Base-by-base conservation (phyloP, 2,329 filamentous ascomycete genomes). In the Fusarium heterosporum region DNA sequence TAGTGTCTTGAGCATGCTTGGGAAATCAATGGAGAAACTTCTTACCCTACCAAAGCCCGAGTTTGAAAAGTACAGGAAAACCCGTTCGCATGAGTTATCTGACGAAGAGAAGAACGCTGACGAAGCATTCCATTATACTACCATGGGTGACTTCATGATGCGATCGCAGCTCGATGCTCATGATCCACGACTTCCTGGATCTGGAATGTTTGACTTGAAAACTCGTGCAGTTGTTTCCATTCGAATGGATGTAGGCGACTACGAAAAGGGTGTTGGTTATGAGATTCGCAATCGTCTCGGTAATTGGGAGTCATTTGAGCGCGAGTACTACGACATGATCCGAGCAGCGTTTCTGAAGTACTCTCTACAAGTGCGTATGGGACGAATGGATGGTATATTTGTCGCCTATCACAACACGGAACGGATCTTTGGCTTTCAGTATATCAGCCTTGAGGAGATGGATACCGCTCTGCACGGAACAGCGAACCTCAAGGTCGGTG, bases 381-480 rank as follows among this genome's bases (percentile, higher is more conserved):
- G 96, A 17, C 89, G 94, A 48, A 99, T 99, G 96, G 95, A 99
- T 75, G 96, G 96, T 53, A 97, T 98, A 48, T 99, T 98, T 74
- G 92, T 98, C 22, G 96, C 96, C 4, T 99, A 89, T 76, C 96
- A 99, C 82, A 99, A 99, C 76, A 92, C 93, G 3, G 86, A 94
- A 78, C 91, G 94, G 55, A 97, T 99, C 48, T 99, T 99, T 75
- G 96, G 96, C 8, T 99, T 99, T 78, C 96, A 99, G 78, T 99
- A 99, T 76, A 86, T 99, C 61, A 89, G 89, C 60, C 80, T 98
- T 14, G 76, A 87, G 6, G 96, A 99, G 74, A 93, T 99, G 90
- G 96, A 99, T 76, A 76, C 84, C n/a, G 87, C 93, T 1, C 79
- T 99, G n/a, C 96, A 99, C 75, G 93, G 93, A 22, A 90, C 93